Conservation (phyloP, 495 filamentous ascomycete species). For the Daldinia decipiens region DNA sequence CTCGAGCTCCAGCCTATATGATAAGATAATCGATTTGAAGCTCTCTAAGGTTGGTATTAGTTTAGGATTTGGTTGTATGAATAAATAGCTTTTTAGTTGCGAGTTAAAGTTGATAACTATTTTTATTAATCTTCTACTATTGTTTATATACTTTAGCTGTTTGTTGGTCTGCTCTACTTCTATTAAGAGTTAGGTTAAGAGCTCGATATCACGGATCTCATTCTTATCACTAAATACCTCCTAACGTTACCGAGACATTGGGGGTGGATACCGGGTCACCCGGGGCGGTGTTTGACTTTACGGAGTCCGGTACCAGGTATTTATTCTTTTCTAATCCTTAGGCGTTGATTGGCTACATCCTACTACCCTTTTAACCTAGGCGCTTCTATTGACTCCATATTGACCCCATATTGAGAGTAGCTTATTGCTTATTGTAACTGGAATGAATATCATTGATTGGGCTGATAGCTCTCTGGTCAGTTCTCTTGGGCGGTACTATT, state of each 20-base stretch:
- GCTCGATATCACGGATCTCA: not conserved
- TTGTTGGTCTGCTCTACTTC: not conserved
- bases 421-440: not conserved
- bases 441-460: not conserved
- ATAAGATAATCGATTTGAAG: not conserved
- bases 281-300: not conserved
- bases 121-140: not conserved
- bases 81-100: not conserved
- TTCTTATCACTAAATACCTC: not conserved
- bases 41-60: not conserved
- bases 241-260: not conserved
- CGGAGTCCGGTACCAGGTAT: not conserved
- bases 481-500: too few species aligned
- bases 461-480: too few species aligned
- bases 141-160: not conserved
- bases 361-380: not conserved
- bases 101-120: not conserved
- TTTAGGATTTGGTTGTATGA: not conserved
- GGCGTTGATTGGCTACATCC: not conserved
- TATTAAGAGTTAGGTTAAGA: too few species aligned
- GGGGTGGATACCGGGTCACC: constrained; percentile 2
- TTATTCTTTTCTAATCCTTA: not conserved
- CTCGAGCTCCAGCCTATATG: not conserved
- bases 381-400: not conserved
- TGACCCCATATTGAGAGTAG: not conserved